phyloP scores from a whole-genome alignment of 306 rosid species.

The Rosa multiflora region DNA sequence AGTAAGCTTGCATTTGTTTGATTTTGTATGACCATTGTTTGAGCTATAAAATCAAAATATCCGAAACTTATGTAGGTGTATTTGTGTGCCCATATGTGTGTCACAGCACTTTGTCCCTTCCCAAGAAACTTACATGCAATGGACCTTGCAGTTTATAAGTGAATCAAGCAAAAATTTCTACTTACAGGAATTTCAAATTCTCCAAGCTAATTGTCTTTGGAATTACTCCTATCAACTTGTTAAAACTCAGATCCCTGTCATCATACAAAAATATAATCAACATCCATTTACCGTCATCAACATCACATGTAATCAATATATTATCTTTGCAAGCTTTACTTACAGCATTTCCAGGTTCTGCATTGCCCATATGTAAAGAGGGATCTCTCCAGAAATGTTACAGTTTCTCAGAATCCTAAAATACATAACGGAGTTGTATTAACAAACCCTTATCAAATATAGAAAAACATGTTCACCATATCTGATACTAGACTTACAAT shows the following conservation, averaged over 20 bases:
- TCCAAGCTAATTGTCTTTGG: slow-evolving; percentile 36
- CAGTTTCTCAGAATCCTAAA: slow-evolving; percentile 81
- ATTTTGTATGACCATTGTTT: background rate
- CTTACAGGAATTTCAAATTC: slow-evolving; percentile 65
- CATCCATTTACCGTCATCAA: background rate
- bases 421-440: slow-evolving; percentile 29
- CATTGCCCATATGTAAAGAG: slow-evolving; percentile 64
- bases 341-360: slow-evolving; percentile 50
- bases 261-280: slow-evolving; percentile 8
- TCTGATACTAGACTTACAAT: slow-evolving; percentile 55
- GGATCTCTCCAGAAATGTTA: slow-evolving; percentile 73
- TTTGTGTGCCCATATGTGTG: background rate
- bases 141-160: background rate
- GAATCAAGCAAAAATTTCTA: background rate
- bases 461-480: slow-evolving; percentile 7
- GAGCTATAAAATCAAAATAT: background rate
- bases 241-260: slow-evolving; percentile 84
- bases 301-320: background rate
- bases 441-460: slow-evolving; percentile 24
- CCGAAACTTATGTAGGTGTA: background rate
- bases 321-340: slow-evolving; percentile 35
- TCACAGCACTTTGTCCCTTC: background rate
- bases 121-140: background rate
- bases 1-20: background rate
- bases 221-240: slow-evolving; percentile 72